Conservation (phyloP, 345 rosid genomes). For the Triadica sebifera region DNA sequence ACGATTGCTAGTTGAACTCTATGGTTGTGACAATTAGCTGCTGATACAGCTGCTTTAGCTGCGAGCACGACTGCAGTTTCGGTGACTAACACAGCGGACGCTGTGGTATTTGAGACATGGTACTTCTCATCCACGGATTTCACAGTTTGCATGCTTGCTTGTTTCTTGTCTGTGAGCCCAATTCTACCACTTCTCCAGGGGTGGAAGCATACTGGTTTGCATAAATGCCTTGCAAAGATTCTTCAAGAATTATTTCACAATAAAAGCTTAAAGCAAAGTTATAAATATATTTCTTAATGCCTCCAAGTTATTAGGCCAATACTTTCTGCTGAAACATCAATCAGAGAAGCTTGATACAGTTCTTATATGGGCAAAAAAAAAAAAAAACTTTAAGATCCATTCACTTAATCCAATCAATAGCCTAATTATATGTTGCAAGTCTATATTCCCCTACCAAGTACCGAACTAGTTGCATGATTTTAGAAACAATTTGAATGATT, state of each 20-base stretch:
- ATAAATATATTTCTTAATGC: not conserved
- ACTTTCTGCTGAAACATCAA: not conserved
- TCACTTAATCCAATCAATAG: not conserved
- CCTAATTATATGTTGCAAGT: not conserved
- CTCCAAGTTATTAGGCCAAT: not conserved
- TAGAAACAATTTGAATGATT: not conserved
- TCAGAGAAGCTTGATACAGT: not conserved
- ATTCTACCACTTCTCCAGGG: constrained; percentile 67
- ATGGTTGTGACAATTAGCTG: no score
- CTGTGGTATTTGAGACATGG: constrained; percentile 63
- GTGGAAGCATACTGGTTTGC: constrained; percentile 43
- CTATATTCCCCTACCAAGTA: not conserved
- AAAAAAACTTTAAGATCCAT: no score
- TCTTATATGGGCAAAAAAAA: not conserved
- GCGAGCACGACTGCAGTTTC: constrained; percentile 73
- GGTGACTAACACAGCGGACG: constrained; percentile 55
- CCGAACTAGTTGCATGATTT: not conserved
- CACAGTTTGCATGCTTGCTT: constrained; percentile 55
- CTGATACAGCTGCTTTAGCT: constrained; percentile 60
- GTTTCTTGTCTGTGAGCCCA: constrained; percentile 65
- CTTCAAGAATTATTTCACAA: not conserved
- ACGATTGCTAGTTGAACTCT: no score
- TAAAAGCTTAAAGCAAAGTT: not conserved
- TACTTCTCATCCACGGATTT: constrained; percentile 66
- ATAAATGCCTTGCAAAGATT: constrained; percentile 42